Percentiles rank a stretch among this genome's conserved stretches.
Conservation (phyloP, 148 eudicot species). For the Cornus kousa region DNA sequence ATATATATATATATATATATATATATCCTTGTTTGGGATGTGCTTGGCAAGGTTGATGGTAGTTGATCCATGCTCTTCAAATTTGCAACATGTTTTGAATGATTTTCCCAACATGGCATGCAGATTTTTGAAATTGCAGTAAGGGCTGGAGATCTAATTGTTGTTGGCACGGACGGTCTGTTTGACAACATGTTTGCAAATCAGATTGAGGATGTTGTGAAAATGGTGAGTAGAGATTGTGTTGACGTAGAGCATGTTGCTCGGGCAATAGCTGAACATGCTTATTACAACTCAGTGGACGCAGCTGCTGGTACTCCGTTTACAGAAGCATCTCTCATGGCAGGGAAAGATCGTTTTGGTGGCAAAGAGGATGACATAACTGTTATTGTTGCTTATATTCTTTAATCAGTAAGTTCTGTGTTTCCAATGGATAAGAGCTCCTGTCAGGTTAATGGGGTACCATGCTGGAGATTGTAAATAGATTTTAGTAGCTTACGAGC, state of each 20-base stretch:
- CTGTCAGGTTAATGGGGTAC: background rate
- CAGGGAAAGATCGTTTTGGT: slow-evolving; percentile 6
- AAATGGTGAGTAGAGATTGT: background rate
- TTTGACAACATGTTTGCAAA: slow-evolving; percentile 14
- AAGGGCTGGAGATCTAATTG: background rate
- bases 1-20: too few relatives aligned
- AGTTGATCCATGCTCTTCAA: too few relatives aligned
- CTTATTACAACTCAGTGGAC: slow-evolving; percentile 13
- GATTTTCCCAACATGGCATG: background rate
- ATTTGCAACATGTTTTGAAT: too few relatives aligned
- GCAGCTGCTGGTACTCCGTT: background rate
- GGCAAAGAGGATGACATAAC: slow-evolving; percentile 16
- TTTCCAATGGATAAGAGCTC: background rate
- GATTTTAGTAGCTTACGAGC: background rate
- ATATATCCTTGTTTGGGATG: background rate
- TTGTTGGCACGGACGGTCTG: slow-evolving; percentile 12
- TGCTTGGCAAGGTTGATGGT: too few relatives aligned
- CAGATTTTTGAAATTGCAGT: background rate
- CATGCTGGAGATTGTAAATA: background rate
- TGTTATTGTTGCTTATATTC: slow-evolving; percentile 10
- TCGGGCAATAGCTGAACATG: slow-evolving; percentile 16
- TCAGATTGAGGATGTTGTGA: background rate
- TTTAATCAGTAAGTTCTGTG: background rate
- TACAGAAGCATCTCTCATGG: background rate
- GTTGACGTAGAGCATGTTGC: slow-evolving; percentile 11